Base-by-base conservation (phyloP, 1,284 basidiomycete species). In the Wallemia mellicola region DNA sequence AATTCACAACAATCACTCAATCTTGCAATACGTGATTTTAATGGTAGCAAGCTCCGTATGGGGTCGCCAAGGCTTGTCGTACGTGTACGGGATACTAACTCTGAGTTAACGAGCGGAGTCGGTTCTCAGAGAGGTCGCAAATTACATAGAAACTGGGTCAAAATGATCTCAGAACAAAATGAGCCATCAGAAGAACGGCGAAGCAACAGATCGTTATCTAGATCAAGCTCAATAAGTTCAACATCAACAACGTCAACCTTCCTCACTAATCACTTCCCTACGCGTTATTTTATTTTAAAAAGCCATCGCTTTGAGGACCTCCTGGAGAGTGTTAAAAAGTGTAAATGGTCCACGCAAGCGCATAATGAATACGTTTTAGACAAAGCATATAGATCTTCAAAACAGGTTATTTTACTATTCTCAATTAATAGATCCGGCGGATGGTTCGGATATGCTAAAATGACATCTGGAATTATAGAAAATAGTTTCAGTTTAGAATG, bases 361-460 rank as follows among this genome's bases (percentile, higher is more conserved):
- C 62, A 63, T 48, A 63, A 63, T 38, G 62, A 63, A 28, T 58
- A 59, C 1, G 28, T 62, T 1, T 57, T 63, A 11, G 63, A 63
- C 56, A 60, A 63, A 60, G 63, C 63, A 0, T 63, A 60, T 54
- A 58, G 63, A 5, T 60, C 62, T 3, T 57, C 60, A 9, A 1
- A 28, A 7, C 59, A 60, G 2, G 63, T 61, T 9, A 61, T 63
- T 24, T 61, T 58, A 27, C 27, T 63, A 15, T 54, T 63, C 60
- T 63, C 62, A 27, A 60, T 60, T 22, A 63, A 63, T 54, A 62
- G 60, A 28, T 60, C 57, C 25, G 62, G 62, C 11, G 22, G 54
- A 24, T 63, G 61, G 60, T 63, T 59, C 33, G 62, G 62, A n/a
- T n/a, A 48, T n/a, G 38, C 14, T 5, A 48, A 22, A 48, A 48